Base-by-base conservation (phyloP, 1,139 yeast species). In the Scheffersomyces illinoinensis region DNA sequence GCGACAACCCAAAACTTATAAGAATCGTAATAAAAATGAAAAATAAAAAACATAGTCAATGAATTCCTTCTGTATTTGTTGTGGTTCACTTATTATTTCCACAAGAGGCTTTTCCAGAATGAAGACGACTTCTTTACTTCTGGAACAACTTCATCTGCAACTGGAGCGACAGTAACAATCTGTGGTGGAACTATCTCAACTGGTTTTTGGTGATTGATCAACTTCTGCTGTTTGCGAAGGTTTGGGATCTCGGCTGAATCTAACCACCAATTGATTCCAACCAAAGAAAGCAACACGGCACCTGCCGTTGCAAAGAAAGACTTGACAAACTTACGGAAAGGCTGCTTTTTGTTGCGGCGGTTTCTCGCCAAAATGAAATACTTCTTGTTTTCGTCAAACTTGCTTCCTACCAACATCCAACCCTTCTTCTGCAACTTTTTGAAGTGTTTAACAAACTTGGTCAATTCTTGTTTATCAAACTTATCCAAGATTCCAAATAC, bases 381-480 rank as follows among this genome's bases (percentile, higher is more conserved):
- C 58, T 71, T 74, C 17, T 72, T 73, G 7, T 70, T 68, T 26
- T 71, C 80, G 18, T 62, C 66, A 21, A 64, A 54, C 47, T 60
- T 58, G 53, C 79, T 76, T 2, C 87, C 88, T 53, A 81, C 73
- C 53, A 85, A 67, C 56, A 70, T 72, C 86, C 86, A 85, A 3
- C 78, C 76, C 50, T 71, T 65, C 26, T 68, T 69, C 57, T 81
- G 80, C 26, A 84, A 69, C 59, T 68, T 72, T 54, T 73, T 71
- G 66, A 62, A 73, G 68, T 53, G 62, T 54, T 59, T 76, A 73
- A 53, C 78, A 69, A 66, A 75, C 61, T 57, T 61, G 14, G 63
- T 66, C 58, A 76, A 64, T 23, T 79, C 82, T 0, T 59, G 57
- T 54, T 73, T 71, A n/a, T 68, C 62, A 56, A 86, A 72, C 48